Conservation (phyloP, 805 yeast species). For the Sugiyamaella qingdaonensis region DNA sequence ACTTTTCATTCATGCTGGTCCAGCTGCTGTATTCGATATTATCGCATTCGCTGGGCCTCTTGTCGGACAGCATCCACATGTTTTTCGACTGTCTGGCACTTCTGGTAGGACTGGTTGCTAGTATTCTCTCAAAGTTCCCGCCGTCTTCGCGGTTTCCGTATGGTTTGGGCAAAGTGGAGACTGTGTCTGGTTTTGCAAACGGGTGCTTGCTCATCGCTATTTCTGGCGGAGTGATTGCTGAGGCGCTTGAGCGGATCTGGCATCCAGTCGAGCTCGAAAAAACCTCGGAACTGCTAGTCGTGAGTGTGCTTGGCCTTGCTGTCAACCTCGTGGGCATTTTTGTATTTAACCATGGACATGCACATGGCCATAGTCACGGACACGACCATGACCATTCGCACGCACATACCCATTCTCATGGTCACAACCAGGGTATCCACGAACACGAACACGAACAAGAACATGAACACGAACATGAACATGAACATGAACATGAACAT, state of each 20-base stretch:
- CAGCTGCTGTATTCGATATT: slow-evolving; percentile 89
- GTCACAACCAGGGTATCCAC: slow-evolving; percentile 46
- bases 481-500: slow-evolving; percentile 35
- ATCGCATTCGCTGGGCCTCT: slow-evolving; percentile 83
- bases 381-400: slow-evolving; percentile 38
- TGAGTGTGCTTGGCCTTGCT: slow-evolving; percentile 74
- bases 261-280: slow-evolving; percentile 74
- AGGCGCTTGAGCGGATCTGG: slow-evolving; percentile 75
- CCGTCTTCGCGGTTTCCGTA: slow-evolving; percentile 75
- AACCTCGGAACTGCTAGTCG: slow-evolving; percentile 80
- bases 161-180: slow-evolving; percentile 80
- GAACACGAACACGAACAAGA: slow-evolving; percentile 35
- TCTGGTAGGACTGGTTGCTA: slow-evolving; percentile 84
- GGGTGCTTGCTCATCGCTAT: slow-evolving; percentile 86
- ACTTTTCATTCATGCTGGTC: slow-evolving; percentile 89
- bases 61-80: slow-evolving; percentile 96
- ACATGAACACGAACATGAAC: slow-evolving; percentile 36
- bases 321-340: slow-evolving; percentile 91
- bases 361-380: slow-evolving; percentile 40
- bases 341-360: slow-evolving; percentile 87
- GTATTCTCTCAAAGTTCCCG: slow-evolving; percentile 55
- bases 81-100: slow-evolving; percentile 89
- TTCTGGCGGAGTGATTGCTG: slow-evolving; percentile 80
- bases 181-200: slow-evolving; percentile 92
- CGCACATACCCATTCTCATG: slow-evolving; percentile 26